These are phyloP conservation scores for Tetrapisispora arboricola DNA, from an alignment of 805 yeast genomes.

Conservation along the genomic window DNA sequence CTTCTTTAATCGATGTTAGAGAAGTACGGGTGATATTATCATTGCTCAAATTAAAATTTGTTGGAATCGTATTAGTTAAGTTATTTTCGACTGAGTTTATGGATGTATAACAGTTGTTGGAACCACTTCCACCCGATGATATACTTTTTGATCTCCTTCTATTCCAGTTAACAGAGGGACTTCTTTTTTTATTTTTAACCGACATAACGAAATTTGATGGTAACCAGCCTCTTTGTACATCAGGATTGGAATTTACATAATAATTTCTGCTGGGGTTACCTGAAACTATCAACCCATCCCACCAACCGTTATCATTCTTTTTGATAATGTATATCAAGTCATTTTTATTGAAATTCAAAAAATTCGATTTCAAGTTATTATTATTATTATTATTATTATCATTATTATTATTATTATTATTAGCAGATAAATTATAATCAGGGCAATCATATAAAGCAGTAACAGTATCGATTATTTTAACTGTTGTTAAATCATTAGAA, in stretches of 20 bases:
- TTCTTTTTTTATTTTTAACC: not conserved
- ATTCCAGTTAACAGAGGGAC: not conserved
- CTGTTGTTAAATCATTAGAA: not conserved
- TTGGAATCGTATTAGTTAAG: not conserved
- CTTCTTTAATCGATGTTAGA: not conserved
- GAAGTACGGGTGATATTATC: not conserved
- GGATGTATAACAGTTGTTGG: not conserved
- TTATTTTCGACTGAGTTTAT: not conserved
- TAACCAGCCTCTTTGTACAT: conserved; percentile 69
- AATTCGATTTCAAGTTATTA: not conserved
- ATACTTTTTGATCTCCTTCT: not conserved
- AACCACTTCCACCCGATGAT: not conserved
- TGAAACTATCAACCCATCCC: conserved; percentile 58
- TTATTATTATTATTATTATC: not conserved
- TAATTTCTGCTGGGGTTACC: not conserved
- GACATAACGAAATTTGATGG: conserved; percentile 31
- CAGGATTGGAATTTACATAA: conserved; percentile 19
- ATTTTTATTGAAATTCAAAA: conserved; percentile 34
- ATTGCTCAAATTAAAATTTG: not conserved
- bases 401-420: not conserved
- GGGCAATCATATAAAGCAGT: conserved; percentile 9
- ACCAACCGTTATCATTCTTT: conserved; percentile 65
- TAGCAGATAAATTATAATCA: not conserved
- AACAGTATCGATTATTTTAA: conserved; percentile 8
- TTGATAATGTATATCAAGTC: conserved; percentile 62